These are phyloP conservation scores for Rheum nobile DNA, from an alignment of 148 eudicot species.

Conservation along the genomic window DNA sequence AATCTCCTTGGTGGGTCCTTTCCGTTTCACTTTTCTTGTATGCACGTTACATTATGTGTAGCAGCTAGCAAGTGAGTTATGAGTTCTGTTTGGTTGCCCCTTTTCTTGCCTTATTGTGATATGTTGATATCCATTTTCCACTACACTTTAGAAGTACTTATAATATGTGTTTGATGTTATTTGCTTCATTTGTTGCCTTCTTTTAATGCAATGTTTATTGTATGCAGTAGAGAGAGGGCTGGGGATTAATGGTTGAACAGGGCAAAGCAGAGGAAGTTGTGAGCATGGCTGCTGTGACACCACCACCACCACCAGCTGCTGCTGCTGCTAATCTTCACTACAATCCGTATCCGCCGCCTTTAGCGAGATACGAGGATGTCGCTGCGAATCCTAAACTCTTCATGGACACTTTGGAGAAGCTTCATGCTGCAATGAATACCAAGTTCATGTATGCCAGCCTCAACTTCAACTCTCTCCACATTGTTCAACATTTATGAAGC, in stretches of 20 bases:
- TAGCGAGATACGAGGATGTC: slow-evolving; percentile 67
- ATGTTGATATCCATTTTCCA: not conserved
- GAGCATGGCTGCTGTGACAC: not conserved
- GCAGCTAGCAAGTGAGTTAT: not conserved
- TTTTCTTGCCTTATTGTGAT: not conserved
- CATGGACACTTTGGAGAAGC: slow-evolving; percentile 58
- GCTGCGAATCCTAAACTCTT: slow-evolving; percentile 45
- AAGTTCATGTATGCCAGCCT: slow-evolving; percentile 80
- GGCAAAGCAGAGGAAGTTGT: not conserved
- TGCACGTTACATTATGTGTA: not conserved
- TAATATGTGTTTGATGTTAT: not conserved
- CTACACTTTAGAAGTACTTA: too few species aligned
- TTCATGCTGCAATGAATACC: slow-evolving; percentile 75
- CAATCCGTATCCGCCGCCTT: slow-evolving; percentile 49
- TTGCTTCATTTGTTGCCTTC: not conserved
- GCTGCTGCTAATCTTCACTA: slow-evolving; percentile 16
- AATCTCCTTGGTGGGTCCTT: slow-evolving; percentile 1
- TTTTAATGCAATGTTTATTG: not conserved
- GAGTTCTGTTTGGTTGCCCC: not conserved
- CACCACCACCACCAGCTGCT: slow-evolving; percentile 23
- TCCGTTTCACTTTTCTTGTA: not conserved
- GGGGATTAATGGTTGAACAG: not conserved
- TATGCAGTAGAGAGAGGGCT: not conserved
- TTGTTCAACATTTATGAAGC: not conserved
- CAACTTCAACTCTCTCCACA: not conserved